Conservation (phyloP, 257 asterid species). For the Penstemon eatonii region DNA sequence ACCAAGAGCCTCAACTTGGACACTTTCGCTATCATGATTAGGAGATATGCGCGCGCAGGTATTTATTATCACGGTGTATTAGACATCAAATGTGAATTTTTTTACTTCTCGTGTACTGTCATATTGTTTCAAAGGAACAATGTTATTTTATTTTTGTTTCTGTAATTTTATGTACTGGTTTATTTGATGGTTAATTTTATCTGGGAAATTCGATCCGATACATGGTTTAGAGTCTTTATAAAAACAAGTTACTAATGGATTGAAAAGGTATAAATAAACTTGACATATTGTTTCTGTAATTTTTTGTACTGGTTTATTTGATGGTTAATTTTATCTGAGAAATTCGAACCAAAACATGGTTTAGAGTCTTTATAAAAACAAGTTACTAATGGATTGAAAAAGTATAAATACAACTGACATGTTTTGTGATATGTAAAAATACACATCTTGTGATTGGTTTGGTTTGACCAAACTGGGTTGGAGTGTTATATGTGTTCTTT, state of each 20-base stretch:
- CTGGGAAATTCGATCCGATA: neutral
- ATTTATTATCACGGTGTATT: constrained; percentile 22
- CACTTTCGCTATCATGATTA: constrained; percentile 52
- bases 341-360: neutral
- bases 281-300: neutral
- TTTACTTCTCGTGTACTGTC: no score
- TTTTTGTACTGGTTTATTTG: neutral
- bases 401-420: no score
- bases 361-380: neutral
- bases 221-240: neutral
- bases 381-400: no score
- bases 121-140: no score
- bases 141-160: neutral
- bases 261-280: no score
- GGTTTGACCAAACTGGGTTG: no score
- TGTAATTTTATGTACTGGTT: neutral
- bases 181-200: neutral
- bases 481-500: neutral
- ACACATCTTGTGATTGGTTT: neutral
- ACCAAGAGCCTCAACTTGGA: constrained; percentile 42
- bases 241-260: no score
- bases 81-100: constrained; percentile 30
- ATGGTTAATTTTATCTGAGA: neutral
- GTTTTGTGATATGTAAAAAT: neutral
- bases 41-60: constrained; percentile 87